phyloP scores from a whole-genome alignment of 2,329 filamentous ascomycete species.

The Drechslerella dactyloides region DNA sequence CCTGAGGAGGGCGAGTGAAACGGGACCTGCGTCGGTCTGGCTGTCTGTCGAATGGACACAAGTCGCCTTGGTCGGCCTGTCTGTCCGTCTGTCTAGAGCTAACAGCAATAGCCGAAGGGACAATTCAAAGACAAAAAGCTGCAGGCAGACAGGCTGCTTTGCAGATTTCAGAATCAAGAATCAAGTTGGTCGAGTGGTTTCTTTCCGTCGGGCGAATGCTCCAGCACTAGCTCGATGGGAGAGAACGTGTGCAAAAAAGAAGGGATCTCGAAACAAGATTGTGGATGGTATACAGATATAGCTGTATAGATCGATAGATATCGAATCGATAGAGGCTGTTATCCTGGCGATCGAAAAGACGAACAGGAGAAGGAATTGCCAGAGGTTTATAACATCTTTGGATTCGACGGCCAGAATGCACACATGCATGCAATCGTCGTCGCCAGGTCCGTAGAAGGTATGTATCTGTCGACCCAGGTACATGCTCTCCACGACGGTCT shows the following conservation, averaged over 20 bases:
- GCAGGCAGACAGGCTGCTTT: no score
- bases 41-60: background rate
- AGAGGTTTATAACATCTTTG: slow-evolving; percentile 2
- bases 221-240: no score
- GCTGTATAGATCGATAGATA: background rate
- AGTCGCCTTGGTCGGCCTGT: background rate
- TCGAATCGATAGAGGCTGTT: background rate
- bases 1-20: background rate
- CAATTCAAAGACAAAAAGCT: background rate
- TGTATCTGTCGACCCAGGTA: no score
- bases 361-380: background rate
- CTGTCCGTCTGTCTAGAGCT: background rate
- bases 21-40: slow-evolving; percentile 2
- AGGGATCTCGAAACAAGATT: no score
- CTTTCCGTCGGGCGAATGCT: no score
- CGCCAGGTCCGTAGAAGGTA: no score
- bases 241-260: no score
- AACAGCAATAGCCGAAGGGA: background rate
- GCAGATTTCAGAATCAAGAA: no score
- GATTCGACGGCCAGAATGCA: background rate
- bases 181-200: no score
- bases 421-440: no score
- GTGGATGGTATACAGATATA: background rate
- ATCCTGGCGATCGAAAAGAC: background rate
- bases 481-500: no score